Conservation (phyloP, 176 grass and related monocot species). For the Themeda triandra region DNA sequence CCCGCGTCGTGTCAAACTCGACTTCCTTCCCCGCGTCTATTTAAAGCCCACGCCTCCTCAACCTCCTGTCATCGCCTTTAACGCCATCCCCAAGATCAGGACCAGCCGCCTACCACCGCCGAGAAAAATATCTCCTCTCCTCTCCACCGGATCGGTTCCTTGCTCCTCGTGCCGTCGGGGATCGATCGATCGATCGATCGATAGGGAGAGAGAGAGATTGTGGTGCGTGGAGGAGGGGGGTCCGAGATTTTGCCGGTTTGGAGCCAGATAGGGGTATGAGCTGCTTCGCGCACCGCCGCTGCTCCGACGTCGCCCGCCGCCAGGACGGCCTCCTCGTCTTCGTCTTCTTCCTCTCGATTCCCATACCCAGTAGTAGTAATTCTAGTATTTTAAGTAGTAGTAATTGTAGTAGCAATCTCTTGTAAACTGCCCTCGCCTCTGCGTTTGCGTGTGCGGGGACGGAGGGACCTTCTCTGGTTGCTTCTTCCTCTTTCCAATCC, state of each 20-base stretch:
- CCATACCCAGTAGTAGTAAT: slow-evolving; percentile 30
- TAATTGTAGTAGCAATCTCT: slow-evolving; percentile 20
- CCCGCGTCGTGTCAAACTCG: too few species aligned
- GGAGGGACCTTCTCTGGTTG: not conserved
- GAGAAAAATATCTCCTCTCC: too few species aligned
- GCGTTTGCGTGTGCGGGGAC: not conserved
- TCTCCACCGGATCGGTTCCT: too few species aligned
- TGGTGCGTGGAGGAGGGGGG: not conserved
- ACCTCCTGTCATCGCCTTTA: too few species aligned
- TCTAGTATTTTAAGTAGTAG: slow-evolving; percentile 23
- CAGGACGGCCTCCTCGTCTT: slow-evolving; percentile 71
- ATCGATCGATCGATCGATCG: too few species aligned
- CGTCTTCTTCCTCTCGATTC: slow-evolving; percentile 64
- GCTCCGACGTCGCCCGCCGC: slow-evolving; percentile 45
- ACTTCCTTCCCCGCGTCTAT: too few species aligned
- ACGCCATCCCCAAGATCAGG: too few species aligned
- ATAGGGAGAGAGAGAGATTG: too few species aligned
- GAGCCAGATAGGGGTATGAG: slow-evolving; percentile 47
- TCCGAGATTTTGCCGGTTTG: slow-evolving; percentile 46
- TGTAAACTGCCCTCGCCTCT: slow-evolving; percentile 22
- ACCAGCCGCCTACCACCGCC: too few species aligned
- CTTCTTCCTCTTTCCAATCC: not conserved
- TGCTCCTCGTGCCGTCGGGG: too few species aligned
- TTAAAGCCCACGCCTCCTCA: too few species aligned
- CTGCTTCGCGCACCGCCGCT: slow-evolving; percentile 47